Base-by-base conservation (phyloP, 2,329 filamentous ascomycete species). In the Aspergillus luchuensis region DNA sequence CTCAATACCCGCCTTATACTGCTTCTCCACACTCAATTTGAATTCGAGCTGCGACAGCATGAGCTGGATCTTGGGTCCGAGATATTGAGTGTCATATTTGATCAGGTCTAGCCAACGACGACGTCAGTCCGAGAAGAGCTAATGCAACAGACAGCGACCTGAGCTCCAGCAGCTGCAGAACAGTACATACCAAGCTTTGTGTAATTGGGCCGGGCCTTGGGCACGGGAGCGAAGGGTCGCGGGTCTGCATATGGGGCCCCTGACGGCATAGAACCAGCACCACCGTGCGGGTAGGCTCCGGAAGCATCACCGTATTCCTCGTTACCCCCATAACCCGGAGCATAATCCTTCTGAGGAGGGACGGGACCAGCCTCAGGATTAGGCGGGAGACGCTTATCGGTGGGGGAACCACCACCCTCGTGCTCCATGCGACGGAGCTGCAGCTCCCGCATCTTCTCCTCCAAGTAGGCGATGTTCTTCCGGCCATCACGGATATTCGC, bases 41-140 rank as follows among this genome's bases (percentile, higher is more conserved):
- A 99, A 99, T 78, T 98, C 92, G 65, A 99, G 89, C 78, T 99
- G 95, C 51, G 95, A 96, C 72, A 99, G 83, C 95, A 99, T 99
- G 72, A 98, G 90, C 81, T 99, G 95, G 72, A 99, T 99, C 68
- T 96, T 92, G 62, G 95, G 94, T 36, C 95, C 95, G 64, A 99
- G 88, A 76, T 97, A 91, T 17, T 91, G 91, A 33, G 93, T 97
- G 75, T 99, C 95, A 79, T 96, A 97, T 87, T 98, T 98, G 81
- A 99, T 97, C 65, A 99, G 83, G 79, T 99, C 95, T 97, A 68
- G 8, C 58, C 13, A 41, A 17, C 2, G 10, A 17, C 2, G 28
- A 50, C 21, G 57, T 72, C 50, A 71, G 69, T 64, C 23, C 52
- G 15, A 7, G 28, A 36, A 62, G 23, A 33, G 39, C 10, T 25